Evolutionary conservation across 192 early-diverging fungal species (phyloP).

Genomic region (Coemansia sp.): DNA sequence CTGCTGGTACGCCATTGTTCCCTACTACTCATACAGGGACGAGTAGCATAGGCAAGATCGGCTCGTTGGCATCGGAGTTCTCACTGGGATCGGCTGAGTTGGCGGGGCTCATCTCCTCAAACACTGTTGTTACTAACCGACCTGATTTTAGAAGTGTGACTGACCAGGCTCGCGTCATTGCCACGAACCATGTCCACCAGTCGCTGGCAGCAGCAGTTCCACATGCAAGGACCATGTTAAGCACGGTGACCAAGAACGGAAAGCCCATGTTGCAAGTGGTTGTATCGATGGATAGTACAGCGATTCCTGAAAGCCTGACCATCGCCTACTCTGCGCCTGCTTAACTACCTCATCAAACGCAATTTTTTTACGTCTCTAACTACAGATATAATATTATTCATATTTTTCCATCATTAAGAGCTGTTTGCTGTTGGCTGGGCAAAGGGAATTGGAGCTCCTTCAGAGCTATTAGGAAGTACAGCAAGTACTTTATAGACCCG

Average conservation of each 20-base stretch:
- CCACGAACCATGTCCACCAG: conserved; percentile 11
- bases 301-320: conserved; percentile 25
- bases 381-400: no score
- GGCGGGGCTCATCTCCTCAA: background rate
- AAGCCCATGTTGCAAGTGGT: conserved; percentile 47
- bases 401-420: background rate
- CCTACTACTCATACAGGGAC: background rate
- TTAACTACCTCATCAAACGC: background rate
- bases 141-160: conserved; percentile 39
- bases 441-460: conserved; percentile 33
- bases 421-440: conserved; percentile 3
- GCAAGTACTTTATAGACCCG: conserved; percentile 83
- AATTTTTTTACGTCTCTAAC: background rate
- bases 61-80: background rate
- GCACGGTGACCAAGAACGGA: conserved; percentile 32
- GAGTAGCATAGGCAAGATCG: no score
- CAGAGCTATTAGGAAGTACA: conserved; percentile 47
- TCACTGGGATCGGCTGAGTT: background rate
- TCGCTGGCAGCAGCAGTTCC: background rate
- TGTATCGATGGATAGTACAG: conserved; percentile 30
- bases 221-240: conserved; percentile 27
- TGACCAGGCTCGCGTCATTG: conserved; percentile 13
- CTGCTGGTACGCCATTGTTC: conserved; percentile 46
- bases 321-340: conserved; percentile 16
- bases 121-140: conserved; percentile 26